These are phyloP conservation scores for Penicillium fuscoglaucum DNA, from an alignment of 2,329 filamentous ascomycete species.

Conservation along the genomic window DNA sequence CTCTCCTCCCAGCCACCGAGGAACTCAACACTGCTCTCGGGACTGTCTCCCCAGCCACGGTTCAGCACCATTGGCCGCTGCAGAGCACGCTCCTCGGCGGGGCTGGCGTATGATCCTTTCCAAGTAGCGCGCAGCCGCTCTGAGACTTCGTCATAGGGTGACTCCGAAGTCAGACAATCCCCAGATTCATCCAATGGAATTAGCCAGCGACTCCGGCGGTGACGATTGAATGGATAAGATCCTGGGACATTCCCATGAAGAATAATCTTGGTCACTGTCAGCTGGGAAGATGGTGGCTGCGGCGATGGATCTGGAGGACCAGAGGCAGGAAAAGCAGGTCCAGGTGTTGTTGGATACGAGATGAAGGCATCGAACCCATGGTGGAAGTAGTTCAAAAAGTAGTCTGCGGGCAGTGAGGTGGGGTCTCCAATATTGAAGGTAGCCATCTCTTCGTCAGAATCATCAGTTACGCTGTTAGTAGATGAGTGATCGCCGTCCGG, in stretches of 20 bases:
- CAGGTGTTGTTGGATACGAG: conserved; percentile 70
- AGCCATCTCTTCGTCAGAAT: conserved; percentile 60
- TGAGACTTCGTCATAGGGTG: conserved; percentile 72
- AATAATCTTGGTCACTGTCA: conserved; percentile 88
- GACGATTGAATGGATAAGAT: conserved; percentile 94
- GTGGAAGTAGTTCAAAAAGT: conserved; percentile 97
- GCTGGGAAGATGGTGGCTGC: conserved; percentile 53
- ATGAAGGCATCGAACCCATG: conserved; percentile 91
- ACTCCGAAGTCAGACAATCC: conserved; percentile 68
- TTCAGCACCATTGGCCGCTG: conserved; percentile 78
- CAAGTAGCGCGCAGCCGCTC: conserved; percentile 67
- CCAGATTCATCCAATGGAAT: conserved; percentile 55
- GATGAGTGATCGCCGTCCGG: conserved; percentile 76
- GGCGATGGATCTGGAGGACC: conserved; percentile 32
- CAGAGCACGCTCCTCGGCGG: conserved; percentile 54
- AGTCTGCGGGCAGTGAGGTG: conserved; percentile 51
- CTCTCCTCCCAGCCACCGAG: conserved; percentile 85
- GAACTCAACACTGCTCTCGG: conserved; percentile 83
- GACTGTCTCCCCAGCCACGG: conserved; percentile 86
- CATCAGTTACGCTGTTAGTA: conserved; percentile 68
- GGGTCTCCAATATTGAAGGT: conserved; percentile 63
- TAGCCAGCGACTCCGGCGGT: conserved; percentile 85
- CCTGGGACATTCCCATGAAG: conserved; percentile 93
- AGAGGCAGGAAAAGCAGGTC: conserved; percentile 61
- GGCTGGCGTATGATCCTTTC: conserved; percentile 63